A percentile compares a stretch with the other conserved stretches of the same genome.
Evolutionary conservation across 139 green algal genomes (phyloP).

Genomic region (Ostreobium quekettii): DNA sequence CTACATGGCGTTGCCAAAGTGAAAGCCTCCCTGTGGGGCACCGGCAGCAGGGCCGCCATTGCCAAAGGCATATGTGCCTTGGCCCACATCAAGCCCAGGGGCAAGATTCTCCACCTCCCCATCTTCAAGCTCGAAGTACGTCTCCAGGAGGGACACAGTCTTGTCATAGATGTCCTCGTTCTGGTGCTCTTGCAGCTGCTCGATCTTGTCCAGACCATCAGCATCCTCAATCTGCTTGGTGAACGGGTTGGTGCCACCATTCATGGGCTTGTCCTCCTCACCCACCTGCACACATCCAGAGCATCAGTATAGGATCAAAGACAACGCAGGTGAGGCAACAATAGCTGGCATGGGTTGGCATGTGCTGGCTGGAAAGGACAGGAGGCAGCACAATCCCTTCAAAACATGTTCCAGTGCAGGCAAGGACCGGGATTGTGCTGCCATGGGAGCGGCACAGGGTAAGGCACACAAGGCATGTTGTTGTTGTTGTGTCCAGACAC

Average conservation of each 20-base stretch:
- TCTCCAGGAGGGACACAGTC: conserved; percentile 85
- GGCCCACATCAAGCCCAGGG: conserved; percentile 40
- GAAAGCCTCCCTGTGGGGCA: conserved; percentile 44
- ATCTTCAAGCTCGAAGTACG: conserved; percentile 94
- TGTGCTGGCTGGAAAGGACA: no score
- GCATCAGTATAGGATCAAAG: conserved; percentile 3
- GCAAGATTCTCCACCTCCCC: conserved; percentile 93
- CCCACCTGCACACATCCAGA: conserved; percentile 30
- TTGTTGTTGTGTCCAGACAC: no score
- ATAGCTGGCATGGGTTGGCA: no score
- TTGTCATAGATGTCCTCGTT: conserved; percentile 99
- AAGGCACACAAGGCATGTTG: no score
- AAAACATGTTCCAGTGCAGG: no score
- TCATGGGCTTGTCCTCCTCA: conserved; percentile 40
- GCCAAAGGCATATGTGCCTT: conserved; percentile 46
- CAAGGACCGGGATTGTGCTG: no score
- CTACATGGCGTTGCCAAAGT: conserved; percentile 45
- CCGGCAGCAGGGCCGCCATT: conserved; percentile 14
- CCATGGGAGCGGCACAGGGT: no score
- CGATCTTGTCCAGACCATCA: conserved; percentile 97
- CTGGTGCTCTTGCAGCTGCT: conserved; percentile 89
- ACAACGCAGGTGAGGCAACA: no score
- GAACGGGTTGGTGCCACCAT: conserved; percentile 69
- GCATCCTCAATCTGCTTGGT: conserved; percentile 86
- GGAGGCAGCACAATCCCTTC: no score